phyloP scores from a whole-genome alignment of 73 alveolate species.

The Paramecium sexaurelia region DNA sequence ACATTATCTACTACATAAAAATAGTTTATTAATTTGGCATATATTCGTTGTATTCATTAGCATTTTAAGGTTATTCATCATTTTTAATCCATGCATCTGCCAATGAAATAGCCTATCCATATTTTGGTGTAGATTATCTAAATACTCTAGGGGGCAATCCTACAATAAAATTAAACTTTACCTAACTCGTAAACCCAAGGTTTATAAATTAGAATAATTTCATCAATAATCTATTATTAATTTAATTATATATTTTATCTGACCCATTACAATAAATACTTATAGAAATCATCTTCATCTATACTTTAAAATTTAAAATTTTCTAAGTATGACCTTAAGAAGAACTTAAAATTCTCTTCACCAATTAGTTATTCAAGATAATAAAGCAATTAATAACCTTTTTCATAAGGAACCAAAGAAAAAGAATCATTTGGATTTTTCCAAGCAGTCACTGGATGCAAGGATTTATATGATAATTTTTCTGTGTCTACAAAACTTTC shows the following conservation, averaged over 20 bases:
- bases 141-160: conserved; percentile 77
- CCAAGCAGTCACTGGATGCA: conserved; percentile 69
- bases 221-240: conserved; percentile 26
- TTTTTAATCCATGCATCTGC: conserved; percentile 60
- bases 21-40: neutral
- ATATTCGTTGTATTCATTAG: neutral
- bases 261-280: neutral
- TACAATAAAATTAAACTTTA: neutral
- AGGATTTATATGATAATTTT: conserved; percentile 50
- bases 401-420: conserved; percentile 70
- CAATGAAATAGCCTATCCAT: conserved; percentile 57
- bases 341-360: conserved; percentile 61
- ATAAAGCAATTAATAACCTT: conserved; percentile 68
- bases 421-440: conserved; percentile 74
- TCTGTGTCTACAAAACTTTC: neutral
- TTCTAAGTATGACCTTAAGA: conserved; percentile 60
- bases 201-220: conserved; percentile 74
- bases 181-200: conserved; percentile 81
- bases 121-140: conserved; percentile 71
- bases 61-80: neutral
- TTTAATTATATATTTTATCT: neutral
- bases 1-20: neutral
- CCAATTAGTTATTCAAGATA: conserved; percentile 68
- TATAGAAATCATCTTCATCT: conserved; percentile 65
- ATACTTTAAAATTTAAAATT: conserved; percentile 68